These are phyloP conservation scores for Neocallimastix lanati DNA, from an alignment of 192 early-diverging fungal species.

Conservation along the genomic window DNA sequence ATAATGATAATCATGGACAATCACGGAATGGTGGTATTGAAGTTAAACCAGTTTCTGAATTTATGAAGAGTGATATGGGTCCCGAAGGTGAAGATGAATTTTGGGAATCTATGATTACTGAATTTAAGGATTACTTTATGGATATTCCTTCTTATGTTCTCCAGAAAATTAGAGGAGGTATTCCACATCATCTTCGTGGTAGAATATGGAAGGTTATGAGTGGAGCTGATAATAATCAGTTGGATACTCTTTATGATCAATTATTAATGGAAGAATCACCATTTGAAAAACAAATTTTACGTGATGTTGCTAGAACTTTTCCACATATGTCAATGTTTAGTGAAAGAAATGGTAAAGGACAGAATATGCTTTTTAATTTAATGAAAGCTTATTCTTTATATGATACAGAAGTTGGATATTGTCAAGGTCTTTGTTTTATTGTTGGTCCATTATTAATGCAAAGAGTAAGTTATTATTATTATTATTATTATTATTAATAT, in stretches of 20 bases:
- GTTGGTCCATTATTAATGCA: slow-evolving; percentile 66
- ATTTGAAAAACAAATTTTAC: slow-evolving; percentile 8
- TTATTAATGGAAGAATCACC: slow-evolving; percentile 4
- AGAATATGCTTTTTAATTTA: slow-evolving; percentile 52
- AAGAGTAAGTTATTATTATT: slow-evolving; percentile 53
- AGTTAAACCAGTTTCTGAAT: not conserved
- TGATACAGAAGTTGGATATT: slow-evolving; percentile 91
- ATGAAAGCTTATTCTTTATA: slow-evolving; percentile 82
- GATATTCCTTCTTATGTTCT: not conserved
- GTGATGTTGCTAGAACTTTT: not conserved
- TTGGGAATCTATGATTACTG: not conserved
- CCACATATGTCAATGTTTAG: not conserved
- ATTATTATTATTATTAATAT: no score
- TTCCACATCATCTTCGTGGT: not conserved
- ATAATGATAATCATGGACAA: no score
- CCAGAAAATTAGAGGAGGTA: not conserved
- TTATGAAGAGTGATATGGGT: not conserved
- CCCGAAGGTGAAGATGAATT: not conserved
- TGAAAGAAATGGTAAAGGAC: not conserved
- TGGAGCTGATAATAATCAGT: not conserved
- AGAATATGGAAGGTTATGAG: not conserved
- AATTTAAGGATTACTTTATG: not conserved
- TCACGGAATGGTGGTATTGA: no score
- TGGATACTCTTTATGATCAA: not conserved
- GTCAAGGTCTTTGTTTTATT: slow-evolving; percentile 90